Percentiles rank a stretch among this genome's conserved stretches.
These are phyloP conservation scores for Macroventuria anomochaeta DNA, from an alignment of 2,329 filamentous ascomycete species.

Conservation along the genomic window DNA sequence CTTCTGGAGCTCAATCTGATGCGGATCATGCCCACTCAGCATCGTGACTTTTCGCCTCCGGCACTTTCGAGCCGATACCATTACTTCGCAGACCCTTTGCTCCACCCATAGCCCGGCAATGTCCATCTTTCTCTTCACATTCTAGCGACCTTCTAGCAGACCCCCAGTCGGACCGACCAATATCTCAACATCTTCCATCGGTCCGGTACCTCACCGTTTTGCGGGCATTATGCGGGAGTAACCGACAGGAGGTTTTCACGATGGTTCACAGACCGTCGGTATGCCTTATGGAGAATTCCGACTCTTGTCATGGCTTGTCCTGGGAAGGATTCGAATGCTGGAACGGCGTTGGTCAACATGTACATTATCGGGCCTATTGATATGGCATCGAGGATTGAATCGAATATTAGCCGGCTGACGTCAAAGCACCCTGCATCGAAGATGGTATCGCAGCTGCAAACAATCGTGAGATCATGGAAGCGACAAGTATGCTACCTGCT, in stretches of 20 bases:
- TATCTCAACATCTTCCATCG: conserved; percentile 11
- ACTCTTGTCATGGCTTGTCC: not conserved
- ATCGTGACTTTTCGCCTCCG: not conserved
- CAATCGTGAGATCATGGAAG: too few relatives aligned
- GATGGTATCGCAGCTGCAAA: too few relatives aligned
- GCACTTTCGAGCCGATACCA: conserved; percentile 1
- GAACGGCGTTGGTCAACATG: not conserved
- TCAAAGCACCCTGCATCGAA: not conserved
- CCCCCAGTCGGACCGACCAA: conserved; percentile 12
- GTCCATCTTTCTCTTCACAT: conserved; percentile 2
- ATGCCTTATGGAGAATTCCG: not conserved
- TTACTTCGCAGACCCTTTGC: conserved; percentile 7
- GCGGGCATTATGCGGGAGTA: conserved; percentile 15
- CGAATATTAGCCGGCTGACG: conserved; percentile 2
- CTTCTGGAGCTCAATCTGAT: not conserved
- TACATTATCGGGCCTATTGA: conserved; percentile 10
- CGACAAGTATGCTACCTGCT: not conserved
- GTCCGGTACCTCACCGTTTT: conserved; percentile 1
- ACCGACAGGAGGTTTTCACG: conserved; percentile 1
- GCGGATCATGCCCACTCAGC: not conserved
- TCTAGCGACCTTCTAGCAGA: conserved; percentile 18
- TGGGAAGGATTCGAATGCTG: conserved; percentile 5
- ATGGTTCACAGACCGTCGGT: not conserved
- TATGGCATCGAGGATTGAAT: conserved; percentile 4
- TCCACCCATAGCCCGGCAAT: not conserved